These are phyloP conservation scores for Colletotrichum caudatum DNA, from an alignment of 2,329 filamentous ascomycete species.

Conservation along the genomic window DNA sequence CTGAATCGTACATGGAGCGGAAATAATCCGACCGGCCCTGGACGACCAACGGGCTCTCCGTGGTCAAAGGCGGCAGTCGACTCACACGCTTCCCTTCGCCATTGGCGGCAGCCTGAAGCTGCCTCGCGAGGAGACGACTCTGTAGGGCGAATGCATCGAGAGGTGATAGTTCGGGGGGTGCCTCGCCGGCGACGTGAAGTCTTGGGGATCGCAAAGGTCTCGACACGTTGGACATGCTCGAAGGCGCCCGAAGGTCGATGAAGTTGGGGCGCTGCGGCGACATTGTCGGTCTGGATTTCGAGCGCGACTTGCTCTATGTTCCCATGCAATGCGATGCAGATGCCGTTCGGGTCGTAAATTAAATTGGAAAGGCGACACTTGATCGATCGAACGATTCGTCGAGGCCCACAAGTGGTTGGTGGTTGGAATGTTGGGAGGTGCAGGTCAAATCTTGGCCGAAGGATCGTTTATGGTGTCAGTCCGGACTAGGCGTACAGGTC, in stretches of 20 bases:
- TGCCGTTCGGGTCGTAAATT: constrained; percentile 8
- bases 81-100: constrained; percentile 84
- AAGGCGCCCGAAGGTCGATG: constrained; percentile 70
- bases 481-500: constrained; percentile 28
- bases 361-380: constrained; percentile 18
- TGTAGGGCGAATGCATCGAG: constrained; percentile 96
- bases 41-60: constrained; percentile 81
- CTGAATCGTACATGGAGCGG: constrained; percentile 76
- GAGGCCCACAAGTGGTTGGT: constrained; percentile 36
- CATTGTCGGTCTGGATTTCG: constrained; percentile 41
- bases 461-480: constrained; percentile 44
- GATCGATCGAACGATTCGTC: constrained; percentile 11
- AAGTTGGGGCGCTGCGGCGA: constrained; percentile 70
- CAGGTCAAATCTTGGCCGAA: constrained; percentile 42
- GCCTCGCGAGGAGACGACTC: constrained; percentile 86
- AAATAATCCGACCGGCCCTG: constrained; percentile 85
- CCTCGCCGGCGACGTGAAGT: constrained; percentile 81
- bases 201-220: constrained; percentile 78
- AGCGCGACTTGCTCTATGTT: constrained; percentile 23
- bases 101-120: constrained; percentile 82
- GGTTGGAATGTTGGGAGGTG: constrained; percentile 38
- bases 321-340: constrained; percentile 30
- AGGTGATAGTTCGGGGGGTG: constrained; percentile 90
- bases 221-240: constrained; percentile 58
- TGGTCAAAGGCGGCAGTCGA: constrained; percentile 84